Evolutionary conservation across 2,329 filamentous ascomycete species (phyloP).

Genomic region (Botryosphaeria agaves): DNA sequence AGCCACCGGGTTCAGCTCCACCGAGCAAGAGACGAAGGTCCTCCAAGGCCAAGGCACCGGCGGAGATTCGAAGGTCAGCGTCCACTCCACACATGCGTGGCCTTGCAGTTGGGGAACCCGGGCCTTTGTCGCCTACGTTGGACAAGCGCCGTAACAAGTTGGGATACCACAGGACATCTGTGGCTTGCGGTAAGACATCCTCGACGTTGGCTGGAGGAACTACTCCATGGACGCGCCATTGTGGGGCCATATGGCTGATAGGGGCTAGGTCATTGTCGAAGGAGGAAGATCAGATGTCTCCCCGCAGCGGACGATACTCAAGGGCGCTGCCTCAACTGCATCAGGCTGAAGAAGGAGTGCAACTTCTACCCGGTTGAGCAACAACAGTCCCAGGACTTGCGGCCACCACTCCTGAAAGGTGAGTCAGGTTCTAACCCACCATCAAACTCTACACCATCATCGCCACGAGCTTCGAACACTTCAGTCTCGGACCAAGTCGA

Average conservation of each 20-base stretch:
- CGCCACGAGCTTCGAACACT: slow-evolving; percentile 20
- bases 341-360: slow-evolving; percentile 85
- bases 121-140: slow-evolving; percentile 29
- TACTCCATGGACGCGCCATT: slow-evolving; percentile 1
- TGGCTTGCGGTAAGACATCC: slow-evolving; percentile 71
- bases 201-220: background rate
- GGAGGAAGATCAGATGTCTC: slow-evolving; percentile 85
- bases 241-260: slow-evolving; percentile 3
- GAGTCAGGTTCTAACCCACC: slow-evolving; percentile 23
- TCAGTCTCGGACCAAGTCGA: slow-evolving; percentile 12
- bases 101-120: slow-evolving; percentile 16
- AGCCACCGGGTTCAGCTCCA: no score
- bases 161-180: slow-evolving; percentile 86
- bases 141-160: slow-evolving; percentile 74
- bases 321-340: slow-evolving; percentile 79
- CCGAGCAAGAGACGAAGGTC: slow-evolving; percentile 7
- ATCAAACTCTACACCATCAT: slow-evolving; percentile 30
- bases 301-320: slow-evolving; percentile 54
- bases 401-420: slow-evolving; percentile 24
- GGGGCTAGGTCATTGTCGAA: slow-evolving; percentile 64
- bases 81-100: slow-evolving; percentile 32
- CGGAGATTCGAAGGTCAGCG: slow-evolving; percentile 22
- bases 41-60: slow-evolving; percentile 21
- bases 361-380: slow-evolving; percentile 84
- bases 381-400: slow-evolving; percentile 36